Percentiles rank a stretch among this genome's conserved stretches.
These are phyloP conservation scores for Magnusiomyces paraingens DNA, from an alignment of 1,139 yeast genomes.

Conservation along the genomic window DNA sequence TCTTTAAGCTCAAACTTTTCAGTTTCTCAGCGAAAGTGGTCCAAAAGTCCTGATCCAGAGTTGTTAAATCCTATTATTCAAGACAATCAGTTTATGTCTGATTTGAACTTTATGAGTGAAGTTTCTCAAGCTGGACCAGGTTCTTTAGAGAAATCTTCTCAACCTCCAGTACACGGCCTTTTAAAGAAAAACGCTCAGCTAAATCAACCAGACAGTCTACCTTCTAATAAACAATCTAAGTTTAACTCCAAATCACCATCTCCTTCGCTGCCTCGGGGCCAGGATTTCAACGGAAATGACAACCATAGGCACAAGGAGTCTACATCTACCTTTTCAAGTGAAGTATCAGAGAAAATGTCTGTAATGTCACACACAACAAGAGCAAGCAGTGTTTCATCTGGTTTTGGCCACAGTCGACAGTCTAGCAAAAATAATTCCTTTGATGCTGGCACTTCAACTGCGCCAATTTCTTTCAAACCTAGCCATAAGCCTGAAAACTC, in stretches of 20 bases:
- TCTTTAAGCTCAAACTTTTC: background rate
- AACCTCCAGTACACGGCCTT: too few relatives aligned
- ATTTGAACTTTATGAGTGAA: too few relatives aligned
- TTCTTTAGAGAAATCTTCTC: too few relatives aligned
- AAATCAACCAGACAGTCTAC: too few relatives aligned
- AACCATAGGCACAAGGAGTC: conserved; percentile 1
- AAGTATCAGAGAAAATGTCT: background rate
- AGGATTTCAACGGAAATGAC: background rate
- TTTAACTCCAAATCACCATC: too few relatives aligned
- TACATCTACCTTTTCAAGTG: background rate
- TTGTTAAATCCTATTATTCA: background rate
- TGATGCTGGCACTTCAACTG: background rate
- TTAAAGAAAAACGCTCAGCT: too few relatives aligned
- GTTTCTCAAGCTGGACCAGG: too few relatives aligned
- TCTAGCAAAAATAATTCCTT: background rate
- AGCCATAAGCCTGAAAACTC: background rate
- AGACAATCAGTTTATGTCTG: background rate
- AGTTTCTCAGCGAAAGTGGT: background rate
- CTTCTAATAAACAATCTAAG: too few relatives aligned
- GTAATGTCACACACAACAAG: background rate
- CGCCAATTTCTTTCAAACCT: background rate
- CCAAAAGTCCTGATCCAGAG: background rate
- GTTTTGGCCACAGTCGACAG: background rate
- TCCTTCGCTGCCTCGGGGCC: too few relatives aligned
- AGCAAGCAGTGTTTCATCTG: conserved; percentile 3